Conservation (phyloP, 2,329 filamentous ascomycete genomes). For the Chrysoporthe cubensis region DNA sequence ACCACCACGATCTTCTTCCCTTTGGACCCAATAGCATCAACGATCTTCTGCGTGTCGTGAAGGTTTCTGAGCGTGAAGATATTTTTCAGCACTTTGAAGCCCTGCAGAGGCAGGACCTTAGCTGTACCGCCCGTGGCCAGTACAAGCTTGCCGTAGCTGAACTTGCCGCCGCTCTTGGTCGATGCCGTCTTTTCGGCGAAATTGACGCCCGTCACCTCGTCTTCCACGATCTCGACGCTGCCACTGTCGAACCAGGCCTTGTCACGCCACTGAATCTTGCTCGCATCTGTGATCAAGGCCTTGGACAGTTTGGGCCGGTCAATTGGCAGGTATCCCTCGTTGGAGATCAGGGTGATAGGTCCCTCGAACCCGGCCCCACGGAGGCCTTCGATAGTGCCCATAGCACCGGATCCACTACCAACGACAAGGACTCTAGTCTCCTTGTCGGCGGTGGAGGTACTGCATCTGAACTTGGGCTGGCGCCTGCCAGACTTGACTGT, state of each 20-base stretch:
- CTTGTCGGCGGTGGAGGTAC: conserved; percentile 46
- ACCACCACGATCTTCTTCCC: conserved; percentile 92
- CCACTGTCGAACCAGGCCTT: conserved; percentile 75
- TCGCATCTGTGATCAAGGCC: conserved; percentile 79
- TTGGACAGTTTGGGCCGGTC: conserved; percentile 97
- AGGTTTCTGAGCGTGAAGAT: conserved; percentile 83
- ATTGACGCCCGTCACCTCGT: conserved; percentile 74
- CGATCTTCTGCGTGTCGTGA: conserved; percentile 77
- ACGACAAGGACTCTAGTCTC: conserved; percentile 79
- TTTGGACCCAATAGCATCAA: conserved; percentile 77
- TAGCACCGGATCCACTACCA: conserved; percentile 82
- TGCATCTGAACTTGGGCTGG: conserved; percentile 74
- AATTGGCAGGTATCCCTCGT: conserved; percentile 84
- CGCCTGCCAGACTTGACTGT: conserved; percentile 77
- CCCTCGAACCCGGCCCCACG: conserved; percentile 81
- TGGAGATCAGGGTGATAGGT: conserved; percentile 79
- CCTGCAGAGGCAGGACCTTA: conserved; percentile 74
- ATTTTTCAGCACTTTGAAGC: conserved; percentile 84
- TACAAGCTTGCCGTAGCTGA: conserved; percentile 84
- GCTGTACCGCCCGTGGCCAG: conserved; percentile 86
- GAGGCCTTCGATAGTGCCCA: conserved; percentile 82
- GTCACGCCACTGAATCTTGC: conserved; percentile 78
- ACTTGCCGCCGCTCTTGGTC: conserved; percentile 74
- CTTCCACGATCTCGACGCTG: conserved; percentile 60
- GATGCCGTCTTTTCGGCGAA: conserved; percentile 73